phyloP scores from a whole-genome alignment of 768 basidiomycete species.

The Strobilomyces dryophilus region DNA sequence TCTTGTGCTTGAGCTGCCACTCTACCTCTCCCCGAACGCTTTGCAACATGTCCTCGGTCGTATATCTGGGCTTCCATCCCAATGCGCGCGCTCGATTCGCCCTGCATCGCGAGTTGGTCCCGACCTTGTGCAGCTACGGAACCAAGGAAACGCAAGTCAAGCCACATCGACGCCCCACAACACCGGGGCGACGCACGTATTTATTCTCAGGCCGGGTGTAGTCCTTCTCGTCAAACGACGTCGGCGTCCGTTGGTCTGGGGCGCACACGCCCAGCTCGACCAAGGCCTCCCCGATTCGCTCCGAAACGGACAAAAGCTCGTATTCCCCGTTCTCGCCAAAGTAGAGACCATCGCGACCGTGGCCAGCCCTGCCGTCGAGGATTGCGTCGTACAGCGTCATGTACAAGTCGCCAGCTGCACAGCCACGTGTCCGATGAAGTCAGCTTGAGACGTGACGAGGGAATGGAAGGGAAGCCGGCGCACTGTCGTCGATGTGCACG shows the following conservation, averaged over 20 bases:
- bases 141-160: neutral
- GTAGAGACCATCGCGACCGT: slow-evolving; percentile 44
- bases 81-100: slow-evolving; percentile 10
- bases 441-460: neutral
- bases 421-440: neutral
- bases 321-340: slow-evolving; percentile 50
- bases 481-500: slow-evolving; percentile 47
- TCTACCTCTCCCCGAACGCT: slow-evolving; percentile 13
- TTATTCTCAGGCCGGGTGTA: neutral
- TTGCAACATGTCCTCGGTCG: slow-evolving; percentile 17
- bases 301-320: slow-evolving; percentile 37
- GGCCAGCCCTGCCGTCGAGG: slow-evolving; percentile 4
- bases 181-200: neutral
- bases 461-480: neutral
- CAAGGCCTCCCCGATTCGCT: slow-evolving; percentile 33
- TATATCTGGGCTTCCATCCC: slow-evolving; percentile 28
- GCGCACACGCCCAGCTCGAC: neutral
- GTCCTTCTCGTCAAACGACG: slow-evolving; percentile 35
- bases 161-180: neutral
- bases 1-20: slow-evolving; percentile 1
- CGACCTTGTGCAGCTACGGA: slow-evolving; percentile 5
- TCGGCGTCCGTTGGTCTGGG: slow-evolving; percentile 25
- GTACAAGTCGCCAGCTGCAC: slow-evolving; percentile 37
- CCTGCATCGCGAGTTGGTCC: slow-evolving; percentile 17
- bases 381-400: slow-evolving; percentile 37